phyloP scores from a whole-genome alignment of 2,329 filamentous ascomycete genomes.

The Cucurbitaria berberidis region DNA sequence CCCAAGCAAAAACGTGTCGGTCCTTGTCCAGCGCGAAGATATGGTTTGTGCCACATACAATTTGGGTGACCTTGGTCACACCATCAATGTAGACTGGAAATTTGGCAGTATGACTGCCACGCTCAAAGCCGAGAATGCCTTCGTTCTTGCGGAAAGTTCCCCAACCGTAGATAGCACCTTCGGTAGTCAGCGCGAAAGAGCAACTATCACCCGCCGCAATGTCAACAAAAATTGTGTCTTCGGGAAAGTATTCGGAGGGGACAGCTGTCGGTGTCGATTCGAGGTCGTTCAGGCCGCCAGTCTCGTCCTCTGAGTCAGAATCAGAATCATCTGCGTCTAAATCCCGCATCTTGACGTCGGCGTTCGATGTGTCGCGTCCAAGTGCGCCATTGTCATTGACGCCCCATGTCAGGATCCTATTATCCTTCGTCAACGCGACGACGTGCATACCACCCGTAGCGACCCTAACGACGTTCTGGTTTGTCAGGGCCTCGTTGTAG shows the following conservation, averaged over 20 bases:
- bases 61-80: conserved; percentile 69
- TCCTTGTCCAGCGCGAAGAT: conserved; percentile 70
- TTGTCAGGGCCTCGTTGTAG: conserved; percentile 66
- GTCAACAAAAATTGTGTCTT: conserved; percentile 68
- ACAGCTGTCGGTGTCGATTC: conserved; percentile 72
- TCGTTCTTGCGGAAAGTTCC: conserved; percentile 78
- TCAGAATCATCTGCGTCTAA: conserved; percentile 57
- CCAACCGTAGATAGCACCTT: conserved; percentile 81
- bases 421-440: conserved; percentile 76
- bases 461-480: conserved; percentile 73
- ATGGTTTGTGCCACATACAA: conserved; percentile 74
- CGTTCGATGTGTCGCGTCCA: conserved; percentile 73
- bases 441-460: conserved; percentile 84
- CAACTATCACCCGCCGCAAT: conserved; percentile 76
- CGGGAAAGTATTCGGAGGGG: conserved; percentile 61
- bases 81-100: conserved; percentile 63
- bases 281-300: conserved; percentile 72
- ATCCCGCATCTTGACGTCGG: conserved; percentile 64
- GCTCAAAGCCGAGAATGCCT: conserved; percentile 69
- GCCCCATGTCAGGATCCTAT: conserved; percentile 84
- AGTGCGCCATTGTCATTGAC: conserved; percentile 86
- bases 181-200: conserved; percentile 76
- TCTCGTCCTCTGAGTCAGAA: conserved; percentile 57
- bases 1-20: conserved; percentile 73
- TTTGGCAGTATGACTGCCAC: conserved; percentile 47